Conservation (phyloP, 2,329 filamentous ascomycete species). For the Diaporthe aspalathi region DNA sequence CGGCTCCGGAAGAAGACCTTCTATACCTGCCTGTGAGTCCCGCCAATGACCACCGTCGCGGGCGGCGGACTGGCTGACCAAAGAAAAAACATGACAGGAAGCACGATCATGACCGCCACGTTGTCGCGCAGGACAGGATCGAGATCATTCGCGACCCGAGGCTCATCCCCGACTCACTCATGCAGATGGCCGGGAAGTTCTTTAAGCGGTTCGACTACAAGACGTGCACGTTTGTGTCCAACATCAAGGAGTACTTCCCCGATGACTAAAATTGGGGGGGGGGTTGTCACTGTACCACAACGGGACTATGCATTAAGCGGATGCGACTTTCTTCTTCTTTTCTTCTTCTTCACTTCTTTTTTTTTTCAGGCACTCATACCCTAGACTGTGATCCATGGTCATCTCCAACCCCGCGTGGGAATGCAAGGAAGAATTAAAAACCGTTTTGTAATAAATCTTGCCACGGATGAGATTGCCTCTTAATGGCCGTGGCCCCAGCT, state of each 20-base stretch:
- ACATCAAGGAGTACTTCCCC: constrained; percentile 82
- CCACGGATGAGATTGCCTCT: constrained; percentile 11
- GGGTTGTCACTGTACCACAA: neutral
- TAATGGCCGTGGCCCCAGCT: constrained; percentile 15
- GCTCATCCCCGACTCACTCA: constrained; percentile 67
- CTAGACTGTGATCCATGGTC: constrained; percentile 12
- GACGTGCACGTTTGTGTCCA: constrained; percentile 81
- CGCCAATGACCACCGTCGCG: neutral
- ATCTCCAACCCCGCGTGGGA: neutral
- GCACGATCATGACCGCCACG: constrained; percentile 77
- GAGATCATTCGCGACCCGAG: constrained; percentile 63
- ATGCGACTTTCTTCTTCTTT: no score
- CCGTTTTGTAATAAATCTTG: neutral
- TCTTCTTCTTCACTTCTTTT: constrained; percentile 6
- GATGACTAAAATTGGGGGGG: constrained; percentile 71
- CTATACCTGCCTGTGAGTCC: constrained; percentile 86
- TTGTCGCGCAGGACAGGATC: constrained; percentile 83
- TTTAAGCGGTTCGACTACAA: constrained; percentile 86
- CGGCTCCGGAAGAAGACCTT: constrained; percentile 76
- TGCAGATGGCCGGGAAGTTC: constrained; percentile 80
- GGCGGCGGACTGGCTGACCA: constrained; percentile 47
- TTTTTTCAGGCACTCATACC: neutral
- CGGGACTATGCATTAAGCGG: constrained; percentile 2
- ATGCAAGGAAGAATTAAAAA: neutral
- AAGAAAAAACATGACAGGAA: constrained; percentile 42